Evolutionary conservation across 2,329 filamentous ascomycete species (phyloP), one percentile per base, ranked within the genome.

Genomic region (Stemphylium vesicarium): DNA sequence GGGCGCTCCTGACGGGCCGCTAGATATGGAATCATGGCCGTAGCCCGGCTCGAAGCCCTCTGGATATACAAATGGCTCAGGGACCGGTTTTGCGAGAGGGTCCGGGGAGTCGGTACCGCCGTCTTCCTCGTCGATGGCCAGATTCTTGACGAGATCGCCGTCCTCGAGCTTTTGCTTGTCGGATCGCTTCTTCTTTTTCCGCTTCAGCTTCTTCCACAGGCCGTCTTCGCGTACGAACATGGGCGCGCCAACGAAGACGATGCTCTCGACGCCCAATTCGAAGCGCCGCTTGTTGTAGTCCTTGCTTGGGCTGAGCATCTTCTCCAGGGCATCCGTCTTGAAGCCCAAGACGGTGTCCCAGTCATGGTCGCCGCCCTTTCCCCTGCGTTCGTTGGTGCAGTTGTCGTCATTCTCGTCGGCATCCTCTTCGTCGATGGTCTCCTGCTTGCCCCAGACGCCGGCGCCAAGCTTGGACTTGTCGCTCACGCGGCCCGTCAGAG

Each of bases 211-310:
- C 62, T 75, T 77, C 75, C 75, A 78, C 22, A 70, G 46, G 1
- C 75, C 75, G 43, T 77, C 74, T 2, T 76, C 75, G 16, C 74
- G 60, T n/a, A 75, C 71, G 57, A 76, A 78, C 70, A 76, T 77
- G 20, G 75, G 75, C n/a, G 73, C 72, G 22, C 75, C 75, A 1
- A 78, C 65, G 48, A 77, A 77, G 8, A 75, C 73, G 13, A 76
- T 63, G 36, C 72, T 69, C 56, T 78, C 75, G 3, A 77, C 71
- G 1, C 74, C 75, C 9, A 77, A 59, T 60, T 78, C 75, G 56
- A 78, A 78, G 31, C 71, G 64, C 22, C 69, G 61, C 68, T 77
- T 78, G 51, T 77, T 77, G 57, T 74, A 77, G 6, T 70, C 67
- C 43, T 66, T 68, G 38, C 60, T 63, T 7, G 75, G 75, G 50